Percentiles rank a stretch among this genome's conserved stretches.
Conservation (phyloP, 2,329 filamentous ascomycete species). For the Alternaria postmessia region DNA sequence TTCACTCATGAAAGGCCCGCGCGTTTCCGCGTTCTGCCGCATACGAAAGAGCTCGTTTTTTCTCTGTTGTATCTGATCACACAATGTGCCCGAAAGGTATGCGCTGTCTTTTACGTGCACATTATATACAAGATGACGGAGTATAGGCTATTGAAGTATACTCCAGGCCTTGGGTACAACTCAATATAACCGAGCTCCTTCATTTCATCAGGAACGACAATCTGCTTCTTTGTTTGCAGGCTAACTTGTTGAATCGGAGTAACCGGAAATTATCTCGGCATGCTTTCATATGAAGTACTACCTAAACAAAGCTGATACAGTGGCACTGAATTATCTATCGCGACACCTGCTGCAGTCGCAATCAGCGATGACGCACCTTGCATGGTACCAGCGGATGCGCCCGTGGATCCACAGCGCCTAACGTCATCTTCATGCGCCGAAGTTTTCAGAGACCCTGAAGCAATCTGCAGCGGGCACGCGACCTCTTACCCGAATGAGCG, state of each 20-base stretch:
- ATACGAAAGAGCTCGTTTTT: no score
- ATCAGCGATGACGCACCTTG: slow-evolving; percentile 10
- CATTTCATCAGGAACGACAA: not conserved
- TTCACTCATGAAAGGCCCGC: not conserved
- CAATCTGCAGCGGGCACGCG: not conserved
- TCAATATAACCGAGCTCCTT: no score
- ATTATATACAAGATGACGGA: no score
- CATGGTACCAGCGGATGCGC: slow-evolving; percentile 1
- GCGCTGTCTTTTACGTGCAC: no score
- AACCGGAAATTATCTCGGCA: not conserved
- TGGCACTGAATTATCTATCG: not conserved
- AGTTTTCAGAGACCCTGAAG: slow-evolving; percentile 1
- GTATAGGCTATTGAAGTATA: no score
- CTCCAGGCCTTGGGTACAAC: no score
- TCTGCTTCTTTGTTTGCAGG: not conserved
- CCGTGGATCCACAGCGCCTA: slow-evolving; percentile 3
- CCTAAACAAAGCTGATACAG: not conserved
- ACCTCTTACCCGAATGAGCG: not conserved
- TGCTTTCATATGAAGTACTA: not conserved
- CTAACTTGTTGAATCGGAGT: not conserved
- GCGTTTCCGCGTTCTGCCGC: not conserved
- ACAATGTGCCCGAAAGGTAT: no score
- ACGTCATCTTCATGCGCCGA: slow-evolving; percentile 8
- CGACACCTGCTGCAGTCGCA: not conserved
- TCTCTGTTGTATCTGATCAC: no score